Percentiles rank a stretch among this genome's conserved stretches.
Conservation (phyloP, 1,284 basidiomycete species). For the Flammula alnicola region DNA sequence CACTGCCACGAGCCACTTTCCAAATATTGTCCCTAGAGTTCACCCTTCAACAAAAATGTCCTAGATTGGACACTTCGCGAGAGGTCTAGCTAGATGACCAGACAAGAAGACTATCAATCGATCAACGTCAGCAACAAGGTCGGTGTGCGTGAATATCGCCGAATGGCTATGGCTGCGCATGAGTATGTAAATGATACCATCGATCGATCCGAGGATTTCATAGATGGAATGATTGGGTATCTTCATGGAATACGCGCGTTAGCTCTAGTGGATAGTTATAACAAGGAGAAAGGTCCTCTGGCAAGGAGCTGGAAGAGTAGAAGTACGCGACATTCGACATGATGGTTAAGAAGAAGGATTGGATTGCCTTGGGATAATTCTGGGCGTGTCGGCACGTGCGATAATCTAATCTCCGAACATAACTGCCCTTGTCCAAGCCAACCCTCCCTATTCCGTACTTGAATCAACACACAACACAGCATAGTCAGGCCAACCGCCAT, state of each 20-base stretch:
- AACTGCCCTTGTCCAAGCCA: conserved; percentile 28
- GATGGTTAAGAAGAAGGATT: background rate
- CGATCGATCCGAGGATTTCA: conserved; percentile 12
- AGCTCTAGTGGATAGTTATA: too few relatives aligned
- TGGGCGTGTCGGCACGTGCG: conserved; percentile 25
- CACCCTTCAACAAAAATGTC: background rate
- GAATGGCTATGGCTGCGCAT: background rate
- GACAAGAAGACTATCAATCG: background rate
- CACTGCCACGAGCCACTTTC: background rate
- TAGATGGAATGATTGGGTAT: too few relatives aligned
- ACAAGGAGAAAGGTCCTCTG: too few relatives aligned
- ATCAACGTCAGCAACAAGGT: background rate
- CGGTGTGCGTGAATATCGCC: background rate
- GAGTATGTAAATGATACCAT: background rate
- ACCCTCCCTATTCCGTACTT: conserved; percentile 28
- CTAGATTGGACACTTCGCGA: background rate
- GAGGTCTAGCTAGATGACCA: background rate
- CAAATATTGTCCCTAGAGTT: background rate
- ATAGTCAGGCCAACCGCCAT: conserved; percentile 9
- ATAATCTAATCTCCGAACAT: conserved; percentile 37
- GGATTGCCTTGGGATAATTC: background rate
- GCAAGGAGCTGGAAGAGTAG: too few relatives aligned
- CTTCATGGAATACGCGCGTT: too few relatives aligned
- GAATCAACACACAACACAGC: conserved; percentile 19
- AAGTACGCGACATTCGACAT: background rate